phyloP scores from a whole-genome alignment of 441 rosid genomes.

The Geranium incanum region DNA sequence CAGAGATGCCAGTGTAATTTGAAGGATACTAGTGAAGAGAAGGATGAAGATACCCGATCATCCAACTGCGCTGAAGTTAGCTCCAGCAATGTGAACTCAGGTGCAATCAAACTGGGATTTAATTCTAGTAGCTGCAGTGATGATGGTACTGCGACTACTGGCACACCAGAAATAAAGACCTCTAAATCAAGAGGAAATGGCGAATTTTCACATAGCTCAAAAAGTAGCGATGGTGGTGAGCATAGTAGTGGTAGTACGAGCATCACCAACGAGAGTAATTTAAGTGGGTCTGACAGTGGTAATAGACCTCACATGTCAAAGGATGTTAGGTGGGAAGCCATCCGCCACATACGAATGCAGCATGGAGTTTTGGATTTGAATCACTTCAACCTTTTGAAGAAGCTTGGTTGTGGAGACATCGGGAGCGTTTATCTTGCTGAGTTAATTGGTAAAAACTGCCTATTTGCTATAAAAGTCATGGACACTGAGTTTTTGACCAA shows the following conservation, averaged over 20 bases:
- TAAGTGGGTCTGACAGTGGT: slow-evolving; percentile 46
- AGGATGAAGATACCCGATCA: slow-evolving; percentile 26
- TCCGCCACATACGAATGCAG: slow-evolving; percentile 43
- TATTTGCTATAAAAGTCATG: slow-evolving; percentile 75
- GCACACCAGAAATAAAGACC: slow-evolving; percentile 39
- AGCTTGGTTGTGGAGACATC: slow-evolving; percentile 72
- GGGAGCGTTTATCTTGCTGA: slow-evolving; percentile 73
- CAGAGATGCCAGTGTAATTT: slow-evolving; percentile 17
- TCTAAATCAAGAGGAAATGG: slow-evolving; percentile 53
- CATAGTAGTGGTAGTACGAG: slow-evolving; percentile 58
- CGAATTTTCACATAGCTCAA: slow-evolving; percentile 70
- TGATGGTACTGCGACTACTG: neutral
- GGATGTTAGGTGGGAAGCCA: slow-evolving; percentile 70
- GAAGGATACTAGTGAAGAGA: slow-evolving; percentile 30
- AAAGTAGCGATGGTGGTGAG: slow-evolving; percentile 64
- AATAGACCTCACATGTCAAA: slow-evolving; percentile 73
- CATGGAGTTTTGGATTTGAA: slow-evolving; percentile 49
- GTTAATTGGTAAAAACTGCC: slow-evolving; percentile 45
- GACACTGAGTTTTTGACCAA: slow-evolving; percentile 57
- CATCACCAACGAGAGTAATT: slow-evolving; percentile 48
- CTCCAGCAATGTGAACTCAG: slow-evolving; percentile 27
- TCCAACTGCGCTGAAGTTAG: slow-evolving; percentile 36
- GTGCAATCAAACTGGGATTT: slow-evolving; percentile 29
- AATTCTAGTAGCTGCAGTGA: slow-evolving; percentile 15
- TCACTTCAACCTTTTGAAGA: slow-evolving; percentile 61